A percentile compares a stretch with the other conserved stretches of the same genome.
phyloP scores from a whole-genome alignment of 2,329 filamentous ascomycete species.

The Phialocephala subalpina region DNA sequence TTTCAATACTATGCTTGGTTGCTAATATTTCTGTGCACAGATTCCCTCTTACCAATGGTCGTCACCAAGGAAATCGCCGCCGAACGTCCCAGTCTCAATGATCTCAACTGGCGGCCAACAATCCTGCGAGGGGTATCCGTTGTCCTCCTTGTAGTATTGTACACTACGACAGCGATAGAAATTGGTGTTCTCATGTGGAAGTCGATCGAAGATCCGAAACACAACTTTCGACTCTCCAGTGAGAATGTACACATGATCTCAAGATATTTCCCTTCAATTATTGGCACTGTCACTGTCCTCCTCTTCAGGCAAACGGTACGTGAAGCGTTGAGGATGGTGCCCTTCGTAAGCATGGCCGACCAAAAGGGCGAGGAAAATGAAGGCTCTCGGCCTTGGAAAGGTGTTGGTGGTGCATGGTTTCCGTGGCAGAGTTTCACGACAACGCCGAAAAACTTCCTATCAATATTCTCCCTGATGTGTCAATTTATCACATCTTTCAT shows the following conservation, averaged over 20 bases:
- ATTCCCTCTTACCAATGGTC: not conserved
- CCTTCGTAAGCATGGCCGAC: constrained; percentile 18
- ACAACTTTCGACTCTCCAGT: constrained; percentile 16
- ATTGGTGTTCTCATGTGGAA: constrained; percentile 17
- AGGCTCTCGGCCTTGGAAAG: constrained; percentile 13
- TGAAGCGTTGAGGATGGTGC: constrained; percentile 20
- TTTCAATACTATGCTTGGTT: not conserved
- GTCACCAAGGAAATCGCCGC: not conserved
- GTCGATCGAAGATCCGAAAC: constrained; percentile 11
- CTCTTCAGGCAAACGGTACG: constrained; percentile 17
- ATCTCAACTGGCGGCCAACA: not conserved
- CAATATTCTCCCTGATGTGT: constrained; percentile 12
- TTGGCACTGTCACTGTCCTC: constrained; percentile 20
- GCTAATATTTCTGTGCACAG: not conserved
- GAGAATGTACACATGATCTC: constrained; percentile 19
- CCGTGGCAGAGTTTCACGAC: constrained; percentile 16
- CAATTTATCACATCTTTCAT: constrained; percentile 15
- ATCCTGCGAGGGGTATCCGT: not conserved
- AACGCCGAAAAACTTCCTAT: constrained; percentile 11
- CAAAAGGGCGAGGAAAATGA: not conserved
- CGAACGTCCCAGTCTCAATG: not conserved
- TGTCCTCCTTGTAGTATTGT: constrained; percentile 2
- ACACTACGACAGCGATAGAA: constrained; percentile 13
- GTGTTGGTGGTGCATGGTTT: constrained; percentile 17
- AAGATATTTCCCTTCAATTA: constrained; percentile 18